phyloP scores from a whole-genome alignment of 1,284 basidiomycete genomes.

The Apiotrichum brassicae region DNA sequence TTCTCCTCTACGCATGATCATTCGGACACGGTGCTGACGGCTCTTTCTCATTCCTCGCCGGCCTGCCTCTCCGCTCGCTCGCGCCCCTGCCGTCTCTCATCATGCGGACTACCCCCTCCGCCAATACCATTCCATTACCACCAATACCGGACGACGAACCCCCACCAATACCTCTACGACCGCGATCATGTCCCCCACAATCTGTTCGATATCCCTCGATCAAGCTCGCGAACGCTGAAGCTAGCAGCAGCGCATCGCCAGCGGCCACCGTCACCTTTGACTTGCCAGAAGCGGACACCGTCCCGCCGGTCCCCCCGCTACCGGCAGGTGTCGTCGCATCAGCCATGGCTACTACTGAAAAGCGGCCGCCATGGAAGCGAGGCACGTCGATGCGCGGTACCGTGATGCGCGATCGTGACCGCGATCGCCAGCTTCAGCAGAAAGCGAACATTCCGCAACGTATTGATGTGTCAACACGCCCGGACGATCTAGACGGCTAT shows the following conservation, averaged over 20 bases:
- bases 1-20: too few species aligned
- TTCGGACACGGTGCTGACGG: too few species aligned
- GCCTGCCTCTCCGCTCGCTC: too few species aligned
- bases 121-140: too few species aligned
- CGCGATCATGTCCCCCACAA: too few species aligned
- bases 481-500: conserved; percentile 8
- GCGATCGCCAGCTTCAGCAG: not conserved
- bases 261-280: not conserved
- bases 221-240: too few species aligned
- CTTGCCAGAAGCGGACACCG: not conserved
- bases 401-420: not conserved
- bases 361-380: conserved; percentile 1
- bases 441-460: not conserved
- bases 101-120: too few species aligned
- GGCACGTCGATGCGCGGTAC: not conserved
- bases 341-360: not conserved
- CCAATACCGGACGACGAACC: too few species aligned
- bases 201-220: too few species aligned
- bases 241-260: not conserved
- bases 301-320: not conserved
- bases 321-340: not conserved
- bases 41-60: too few species aligned
- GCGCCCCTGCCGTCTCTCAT: too few species aligned
- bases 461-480: not conserved
- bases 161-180: too few species aligned